A percentile compares a stretch with the other conserved stretches of the same genome.
Evolutionary conservation across 176 grass and related monocot genomes (phyloP).

Genomic region (Areca catechu): DNA sequence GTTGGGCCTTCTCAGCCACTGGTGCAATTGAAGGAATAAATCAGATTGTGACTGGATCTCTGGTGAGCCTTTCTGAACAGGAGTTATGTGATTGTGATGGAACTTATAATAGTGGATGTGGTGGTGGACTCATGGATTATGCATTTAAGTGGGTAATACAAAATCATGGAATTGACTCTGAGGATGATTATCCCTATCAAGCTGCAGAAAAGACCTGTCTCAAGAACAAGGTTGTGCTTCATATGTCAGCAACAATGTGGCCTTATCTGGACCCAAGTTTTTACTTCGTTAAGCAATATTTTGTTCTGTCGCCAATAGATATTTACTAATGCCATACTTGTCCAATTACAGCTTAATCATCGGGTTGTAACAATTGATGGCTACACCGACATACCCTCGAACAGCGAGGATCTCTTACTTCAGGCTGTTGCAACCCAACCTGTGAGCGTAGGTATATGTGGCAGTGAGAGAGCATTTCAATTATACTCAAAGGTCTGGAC

Average conservation of each 20-base stretch:
- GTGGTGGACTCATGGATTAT: conserved; percentile 91
- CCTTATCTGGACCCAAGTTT: too few relatives aligned
- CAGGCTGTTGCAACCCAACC: conserved; percentile 83
- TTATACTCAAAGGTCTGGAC: conserved; percentile 60
- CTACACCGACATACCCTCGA: conserved; percentile 63
- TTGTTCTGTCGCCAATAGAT: too few relatives aligned
- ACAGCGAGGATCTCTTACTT: conserved; percentile 63
- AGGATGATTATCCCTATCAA: conserved; percentile 78
- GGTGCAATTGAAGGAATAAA: conserved; percentile 99
- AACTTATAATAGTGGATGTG: conserved; percentile 71
- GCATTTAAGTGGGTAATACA: conserved; percentile 71
- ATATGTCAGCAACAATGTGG: too few relatives aligned
- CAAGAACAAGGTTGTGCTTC: conserved; percentile 62
- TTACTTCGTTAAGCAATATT: too few relatives aligned
- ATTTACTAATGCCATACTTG: neutral
- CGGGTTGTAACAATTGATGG: conserved; percentile 77
- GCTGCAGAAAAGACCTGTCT: conserved; percentile 47
- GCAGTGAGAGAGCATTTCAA: conserved; percentile 83
- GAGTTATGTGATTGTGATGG: conserved; percentile 86
- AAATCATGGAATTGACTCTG: conserved; percentile 84
- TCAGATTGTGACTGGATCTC: conserved; percentile 70
- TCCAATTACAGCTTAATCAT: conserved; percentile 52
- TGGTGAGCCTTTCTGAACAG: conserved; percentile 88
- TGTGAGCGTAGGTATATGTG: conserved; percentile 93
- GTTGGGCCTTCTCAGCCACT: conserved; percentile 95